These are phyloP conservation scores for Calocybe gambosa DNA, from an alignment of 1,284 basidiomycete genomes.

Conservation along the genomic window DNA sequence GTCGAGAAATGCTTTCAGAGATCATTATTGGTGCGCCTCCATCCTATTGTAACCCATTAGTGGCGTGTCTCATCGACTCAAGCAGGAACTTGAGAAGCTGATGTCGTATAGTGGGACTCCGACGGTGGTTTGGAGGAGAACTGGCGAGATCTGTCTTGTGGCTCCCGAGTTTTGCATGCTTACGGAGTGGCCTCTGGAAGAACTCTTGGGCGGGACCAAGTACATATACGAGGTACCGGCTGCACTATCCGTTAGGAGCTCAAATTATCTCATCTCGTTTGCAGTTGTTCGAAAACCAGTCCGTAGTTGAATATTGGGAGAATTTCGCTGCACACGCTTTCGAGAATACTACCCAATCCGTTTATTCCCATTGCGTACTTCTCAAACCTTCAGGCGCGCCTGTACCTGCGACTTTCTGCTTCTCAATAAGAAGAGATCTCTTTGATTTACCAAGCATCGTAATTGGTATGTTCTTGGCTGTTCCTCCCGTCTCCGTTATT, in stretches of 20 bases:
- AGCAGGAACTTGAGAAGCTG: slow-evolving; percentile 90
- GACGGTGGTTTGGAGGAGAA: slow-evolving; percentile 97
- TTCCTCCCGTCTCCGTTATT: slow-evolving; percentile 5
- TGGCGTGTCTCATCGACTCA: slow-evolving; percentile 8
- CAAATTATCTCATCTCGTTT: slow-evolving; percentile 3
- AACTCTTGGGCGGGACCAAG: slow-evolving; percentile 73
- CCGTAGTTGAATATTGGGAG: slow-evolving; percentile 92
- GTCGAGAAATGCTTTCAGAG: slow-evolving; percentile 95
- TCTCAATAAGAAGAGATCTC: slow-evolving; percentile 86
- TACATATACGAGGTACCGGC: slow-evolving; percentile 81
- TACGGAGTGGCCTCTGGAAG: slow-evolving; percentile 83
- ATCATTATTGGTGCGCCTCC: slow-evolving; percentile 68
- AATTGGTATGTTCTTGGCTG: slow-evolving; percentile 48
- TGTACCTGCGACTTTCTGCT: slow-evolving; percentile 86
- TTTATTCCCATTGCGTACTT: slow-evolving; percentile 86
- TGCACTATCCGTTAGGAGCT: slow-evolving; percentile 3
- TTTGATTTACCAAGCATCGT: slow-evolving; percentile 85
- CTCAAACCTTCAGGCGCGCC: slow-evolving; percentile 79
- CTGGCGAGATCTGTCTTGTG: slow-evolving; percentile 95
- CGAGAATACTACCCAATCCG: slow-evolving; percentile 92
- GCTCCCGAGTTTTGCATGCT: slow-evolving; percentile 96
- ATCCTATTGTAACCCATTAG: slow-evolving; percentile 5
- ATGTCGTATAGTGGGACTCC: slow-evolving; percentile 98
- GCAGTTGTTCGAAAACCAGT: slow-evolving; percentile 84
- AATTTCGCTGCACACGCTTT: slow-evolving; percentile 93